These are phyloP conservation scores for Trichoderma reesei DNA, from an alignment of 495 filamentous ascomycete genomes.

Conservation along the genomic window DNA sequence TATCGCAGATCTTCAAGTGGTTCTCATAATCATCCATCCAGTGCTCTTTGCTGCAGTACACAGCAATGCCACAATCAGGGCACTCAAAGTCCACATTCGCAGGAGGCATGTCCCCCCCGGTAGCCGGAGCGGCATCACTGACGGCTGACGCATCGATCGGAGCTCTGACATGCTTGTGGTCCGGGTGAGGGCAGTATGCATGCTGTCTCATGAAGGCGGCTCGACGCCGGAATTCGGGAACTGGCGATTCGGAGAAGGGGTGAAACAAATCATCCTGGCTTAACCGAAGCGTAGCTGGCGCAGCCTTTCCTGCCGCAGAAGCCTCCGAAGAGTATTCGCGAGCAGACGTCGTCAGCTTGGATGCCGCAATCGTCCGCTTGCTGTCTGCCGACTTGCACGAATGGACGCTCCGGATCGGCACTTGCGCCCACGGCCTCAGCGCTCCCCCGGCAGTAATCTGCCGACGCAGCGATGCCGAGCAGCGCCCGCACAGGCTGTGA, in stretches of 20 bases:
- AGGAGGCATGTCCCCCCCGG: constrained; percentile 47
- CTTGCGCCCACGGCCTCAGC: neutral
- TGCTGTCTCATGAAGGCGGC: constrained; percentile 85
- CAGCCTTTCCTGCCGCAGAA: neutral
- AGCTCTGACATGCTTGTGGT: constrained; percentile 59
- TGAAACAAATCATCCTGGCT: constrained; percentile 84
- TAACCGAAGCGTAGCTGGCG: constrained; percentile 28
- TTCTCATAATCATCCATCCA: constrained; percentile 91
- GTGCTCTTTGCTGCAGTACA: constrained; percentile 87
- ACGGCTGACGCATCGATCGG: constrained; percentile 36
- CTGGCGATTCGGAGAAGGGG: constrained; percentile 76
- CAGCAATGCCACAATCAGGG: constrained; percentile 88
- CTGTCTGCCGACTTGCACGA: neutral
- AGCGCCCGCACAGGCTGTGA: constrained; percentile 7
- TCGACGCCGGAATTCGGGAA: constrained; percentile 69
- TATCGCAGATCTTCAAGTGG: constrained; percentile 88
- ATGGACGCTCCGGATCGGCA: neutral
- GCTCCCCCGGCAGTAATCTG: neutral
- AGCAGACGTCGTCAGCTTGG: neutral
- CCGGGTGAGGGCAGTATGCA: constrained; percentile 82
- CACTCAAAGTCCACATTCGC: constrained; percentile 86
- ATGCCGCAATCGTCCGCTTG: neutral
- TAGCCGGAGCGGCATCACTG: constrained; percentile 36
- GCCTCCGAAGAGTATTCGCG: neutral
- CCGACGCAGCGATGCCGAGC: constrained; percentile 7